Conservation (phyloP, 352 stramenopile species). For the Pythium volutum region DNA sequence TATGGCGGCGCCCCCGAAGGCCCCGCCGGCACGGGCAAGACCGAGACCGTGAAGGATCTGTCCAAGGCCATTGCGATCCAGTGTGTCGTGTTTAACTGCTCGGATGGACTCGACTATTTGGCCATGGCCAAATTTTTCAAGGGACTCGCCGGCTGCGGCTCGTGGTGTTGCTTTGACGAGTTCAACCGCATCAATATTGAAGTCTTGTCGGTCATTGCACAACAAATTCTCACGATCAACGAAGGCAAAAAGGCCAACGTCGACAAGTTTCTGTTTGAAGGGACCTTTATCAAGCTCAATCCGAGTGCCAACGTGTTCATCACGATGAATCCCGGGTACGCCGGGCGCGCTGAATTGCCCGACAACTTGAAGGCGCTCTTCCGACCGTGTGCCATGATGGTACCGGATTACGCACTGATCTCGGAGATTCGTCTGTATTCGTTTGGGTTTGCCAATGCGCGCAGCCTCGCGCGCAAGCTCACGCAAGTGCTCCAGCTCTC, state of each 20-base stretch:
- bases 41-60: slow-evolving; percentile 94
- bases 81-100: slow-evolving; percentile 95
- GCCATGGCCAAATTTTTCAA: slow-evolving; percentile 96
- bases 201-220: slow-evolving; percentile 82
- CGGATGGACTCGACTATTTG: slow-evolving; percentile 92
- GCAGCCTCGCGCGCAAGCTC: slow-evolving; percentile 90
- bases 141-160: slow-evolving; percentile 91
- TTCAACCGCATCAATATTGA: slow-evolving; percentile 91
- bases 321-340: slow-evolving; percentile 91
- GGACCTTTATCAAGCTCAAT: slow-evolving; percentile 89
- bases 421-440: slow-evolving; percentile 91
- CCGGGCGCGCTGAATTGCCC: slow-evolving; percentile 81
- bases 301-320: slow-evolving; percentile 89
- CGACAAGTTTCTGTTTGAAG: slow-evolving; percentile 90
- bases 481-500: slow-evolving; percentile 92
- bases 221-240: slow-evolving; percentile 92
- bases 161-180: slow-evolving; percentile 91
- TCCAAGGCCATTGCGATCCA: slow-evolving; percentile 94
- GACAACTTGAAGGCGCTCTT: slow-evolving; percentile 86
- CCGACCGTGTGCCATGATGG: slow-evolving; percentile 90
- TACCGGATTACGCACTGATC: slow-evolving; percentile 88
- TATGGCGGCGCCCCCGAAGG: slow-evolving; percentile 88
- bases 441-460: slow-evolving; percentile 88
- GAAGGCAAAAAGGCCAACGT: slow-evolving; percentile 72
- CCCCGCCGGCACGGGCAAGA: slow-evolving; percentile 93